phyloP scores from a whole-genome alignment of 169 alveolate species.

The Eimeria sp. region DNA sequence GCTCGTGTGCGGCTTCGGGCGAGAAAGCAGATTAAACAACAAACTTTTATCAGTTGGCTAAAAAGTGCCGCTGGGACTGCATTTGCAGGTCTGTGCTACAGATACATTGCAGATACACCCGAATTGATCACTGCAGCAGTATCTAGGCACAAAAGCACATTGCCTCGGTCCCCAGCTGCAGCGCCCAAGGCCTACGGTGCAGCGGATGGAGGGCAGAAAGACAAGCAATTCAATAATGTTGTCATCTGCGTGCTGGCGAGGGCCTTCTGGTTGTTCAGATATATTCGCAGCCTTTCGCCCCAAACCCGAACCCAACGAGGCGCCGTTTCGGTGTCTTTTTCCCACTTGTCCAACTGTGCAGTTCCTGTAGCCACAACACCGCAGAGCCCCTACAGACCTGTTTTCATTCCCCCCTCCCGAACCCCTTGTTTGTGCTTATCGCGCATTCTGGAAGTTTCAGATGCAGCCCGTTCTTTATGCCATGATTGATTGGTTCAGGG shows the following conservation, averaged over 20 bases:
- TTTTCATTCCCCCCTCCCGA: neutral
- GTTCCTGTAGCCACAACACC: constrained; percentile 25
- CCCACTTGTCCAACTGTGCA: constrained; percentile 13
- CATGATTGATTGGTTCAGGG: neutral
- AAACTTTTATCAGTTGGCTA: neutral
- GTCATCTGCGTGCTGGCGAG: constrained; percentile 36
- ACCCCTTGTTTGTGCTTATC: neutral
- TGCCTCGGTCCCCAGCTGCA: neutral
- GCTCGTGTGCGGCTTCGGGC: neutral
- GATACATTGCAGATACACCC: neutral
- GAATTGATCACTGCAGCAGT: neutral
- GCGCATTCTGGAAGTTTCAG: neutral
- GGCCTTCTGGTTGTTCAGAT: constrained; percentile 29
- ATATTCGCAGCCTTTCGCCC: constrained; percentile 6
- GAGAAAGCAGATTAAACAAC: neutral
- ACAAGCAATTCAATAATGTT: neutral
- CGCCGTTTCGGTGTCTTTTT: neutral
- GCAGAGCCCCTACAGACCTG: neutral
- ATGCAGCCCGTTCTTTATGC: neutral
- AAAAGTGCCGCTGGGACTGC: neutral
- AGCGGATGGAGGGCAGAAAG: neutral
- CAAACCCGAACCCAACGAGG: constrained; percentile 19
- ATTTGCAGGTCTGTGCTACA: neutral
- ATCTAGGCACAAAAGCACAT: neutral
- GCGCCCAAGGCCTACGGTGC: neutral